These are phyloP conservation scores for Phytophthora tubulina DNA, from an alignment of 352 stramenopile species.

Conservation along the genomic window DNA sequence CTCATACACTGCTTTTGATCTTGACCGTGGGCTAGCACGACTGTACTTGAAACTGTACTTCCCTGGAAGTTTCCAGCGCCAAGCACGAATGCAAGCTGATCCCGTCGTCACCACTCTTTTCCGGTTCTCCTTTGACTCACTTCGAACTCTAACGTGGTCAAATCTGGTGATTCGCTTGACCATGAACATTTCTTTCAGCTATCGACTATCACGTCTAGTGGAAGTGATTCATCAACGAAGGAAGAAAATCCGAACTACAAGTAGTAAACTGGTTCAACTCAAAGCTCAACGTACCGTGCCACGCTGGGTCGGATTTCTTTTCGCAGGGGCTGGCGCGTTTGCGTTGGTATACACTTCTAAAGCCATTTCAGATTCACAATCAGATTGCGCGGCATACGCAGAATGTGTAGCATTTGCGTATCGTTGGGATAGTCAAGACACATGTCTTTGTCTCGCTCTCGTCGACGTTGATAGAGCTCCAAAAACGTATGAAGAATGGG, in stretches of 20 bases:
- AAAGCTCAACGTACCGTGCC: constrained; percentile 4
- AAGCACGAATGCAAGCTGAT: constrained; percentile 26
- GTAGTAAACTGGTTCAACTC: not conserved
- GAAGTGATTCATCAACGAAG: constrained; percentile 24
- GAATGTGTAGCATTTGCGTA: constrained; percentile 41
- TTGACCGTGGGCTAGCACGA: constrained; percentile 29
- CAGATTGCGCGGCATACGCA: constrained; percentile 13
- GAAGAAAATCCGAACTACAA: not conserved
- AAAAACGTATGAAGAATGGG: constrained; percentile 40
- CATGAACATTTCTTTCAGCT: constrained; percentile 41
- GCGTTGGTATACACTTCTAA: constrained; percentile 18
- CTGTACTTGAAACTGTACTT: constrained; percentile 25
- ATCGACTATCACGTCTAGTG: constrained; percentile 29
- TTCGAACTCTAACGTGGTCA: constrained; percentile 25
- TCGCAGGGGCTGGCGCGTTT: constrained; percentile 9
- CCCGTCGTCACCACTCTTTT: constrained; percentile 27
- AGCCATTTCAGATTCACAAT: constrained; percentile 21
- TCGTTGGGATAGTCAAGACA: constrained; percentile 25
- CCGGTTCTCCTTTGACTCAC: constrained; percentile 32
- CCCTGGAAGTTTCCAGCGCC: constrained; percentile 22
- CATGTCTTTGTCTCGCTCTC: constrained; percentile 48
- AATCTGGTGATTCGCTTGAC: constrained; percentile 16
- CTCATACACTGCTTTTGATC: constrained; percentile 29
- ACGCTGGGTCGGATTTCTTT: constrained; percentile 12
- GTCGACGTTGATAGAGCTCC: constrained; percentile 35